Base-by-base conservation (phyloP, 306 rosid genomes). In the Dicorynia guianensis region DNA sequence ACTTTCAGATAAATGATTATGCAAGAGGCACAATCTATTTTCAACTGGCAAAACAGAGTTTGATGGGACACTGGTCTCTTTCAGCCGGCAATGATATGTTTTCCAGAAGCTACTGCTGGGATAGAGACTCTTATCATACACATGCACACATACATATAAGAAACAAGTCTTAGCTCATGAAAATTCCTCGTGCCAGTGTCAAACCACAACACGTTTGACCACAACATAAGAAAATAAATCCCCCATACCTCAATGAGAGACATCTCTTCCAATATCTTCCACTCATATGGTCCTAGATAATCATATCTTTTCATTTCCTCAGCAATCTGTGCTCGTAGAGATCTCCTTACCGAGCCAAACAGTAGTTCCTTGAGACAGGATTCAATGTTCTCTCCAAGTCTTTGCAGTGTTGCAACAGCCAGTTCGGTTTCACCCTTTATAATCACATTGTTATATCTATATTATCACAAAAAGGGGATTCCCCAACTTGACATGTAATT, bases 361-460 rank as follows among this genome's bases (percentile, higher is more conserved):
- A 92, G 79, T 79, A 94, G 88, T 76, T 94, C 93, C 82, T 86
- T 91, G 76, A 94, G 97, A 83, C 91, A 87, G 74, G 81, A 79
- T 86, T 94, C 96, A 64, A 94, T 86, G 80, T 91, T 93, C 81
- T 94, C 98, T 67, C 98, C 98, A 69, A 94, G 98, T 76, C 95
- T 90, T 84, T 87, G 91, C 79, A 94, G 87, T 7, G 92, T 94
- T 62, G 95, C 94, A 68, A 92, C 89, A 72, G 98, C 97, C 81
- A 94, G 93, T 72, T 88, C 96, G 79, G 85, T 88, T 82, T 94
- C 98, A 72, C 98, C 98, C 98, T 94, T 91, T 81, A 63, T 49
- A 67, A 83, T 79, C 71, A 80, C 68, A 77, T 33, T 54, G 61
- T 60, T 61, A 66, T 42, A 58, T 48, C 30, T 25, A 25, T 25